Evolutionary conservation across 108 stramenopile species (phyloP), one percentile per base, ranked within the genome.

Genomic region (Cyclotella choctawhatcheeana): DNA sequence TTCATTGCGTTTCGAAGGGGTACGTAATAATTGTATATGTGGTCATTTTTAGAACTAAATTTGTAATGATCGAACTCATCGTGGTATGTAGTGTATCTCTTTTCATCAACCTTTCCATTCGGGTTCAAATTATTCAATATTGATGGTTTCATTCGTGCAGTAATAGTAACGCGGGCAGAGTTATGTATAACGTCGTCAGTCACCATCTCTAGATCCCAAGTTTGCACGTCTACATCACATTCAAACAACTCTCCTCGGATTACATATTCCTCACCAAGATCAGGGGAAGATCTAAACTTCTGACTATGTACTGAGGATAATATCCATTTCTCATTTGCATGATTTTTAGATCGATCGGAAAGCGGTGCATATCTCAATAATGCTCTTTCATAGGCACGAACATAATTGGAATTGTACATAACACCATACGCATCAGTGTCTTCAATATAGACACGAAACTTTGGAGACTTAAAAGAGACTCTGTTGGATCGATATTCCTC

Each of bases 371-470:
- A 73, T 70, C 69, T 17, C 35, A 60, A 29, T 24, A 92, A 44
- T 24, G 91, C 91, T 52, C 88, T 70, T 54, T 92, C 91, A 65
- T 76, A 92, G 29, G 77, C 50, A 14, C 86, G 71, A 4, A 88
- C 33, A 47, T 92, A 92, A 60, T 92, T 92, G 20, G 76, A 60
- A 65, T 92, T 86, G 84, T 87, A 89, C 68, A 88, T 78, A 37
- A 92, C 87, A 5, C 86, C 88, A 40, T 89, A 93, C 4, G 89
- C 83, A 64, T 90, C 91, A 2, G 89, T 93, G 51, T 89, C 89
- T 82, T 93, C 92, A 44, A 89, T 93, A 66, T 79, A 91, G 3
- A 88, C 82, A 33, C 54, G 63, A 73, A 83, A 83, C 29, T 37
- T 51, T 25, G 82, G 78, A 31, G 85, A 73, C 4, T 26, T 17